Evolutionary conservation across 805 yeast species (phyloP).

Genomic region (Vanderwaltozyma tropicalis): DNA sequence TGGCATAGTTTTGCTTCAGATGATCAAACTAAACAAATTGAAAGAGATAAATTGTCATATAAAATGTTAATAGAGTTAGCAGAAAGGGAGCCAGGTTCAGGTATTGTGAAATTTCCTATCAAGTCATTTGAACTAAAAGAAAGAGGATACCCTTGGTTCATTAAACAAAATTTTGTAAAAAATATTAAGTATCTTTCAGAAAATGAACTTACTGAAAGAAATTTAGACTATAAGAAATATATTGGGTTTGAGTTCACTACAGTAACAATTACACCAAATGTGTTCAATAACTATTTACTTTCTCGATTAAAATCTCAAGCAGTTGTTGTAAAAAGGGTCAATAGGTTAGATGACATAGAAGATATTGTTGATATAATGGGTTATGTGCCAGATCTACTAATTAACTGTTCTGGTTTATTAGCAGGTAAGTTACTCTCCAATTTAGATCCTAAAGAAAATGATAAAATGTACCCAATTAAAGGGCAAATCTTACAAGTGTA

Average conservation of each 20-base stretch:
- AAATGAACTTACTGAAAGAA: slow-evolving; percentile 1
- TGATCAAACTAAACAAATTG: neutral
- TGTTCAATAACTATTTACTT: slow-evolving; percentile 1
- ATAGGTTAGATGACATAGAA: slow-evolving; percentile 1
- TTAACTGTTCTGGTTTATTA: slow-evolving; percentile 1
- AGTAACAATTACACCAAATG: slow-evolving; percentile 1
- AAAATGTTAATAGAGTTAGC: neutral
- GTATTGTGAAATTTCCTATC: neutral
- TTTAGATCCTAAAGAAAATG: neutral
- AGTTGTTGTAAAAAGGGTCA: neutral
- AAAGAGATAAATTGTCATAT: slow-evolving; percentile 1
- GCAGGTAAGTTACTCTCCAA: neutral
- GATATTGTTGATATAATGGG: slow-evolving; percentile 1
- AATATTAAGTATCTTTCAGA: neutral
- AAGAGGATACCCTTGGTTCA: slow-evolving; percentile 2
- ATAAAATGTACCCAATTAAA: slow-evolving; percentile 36
- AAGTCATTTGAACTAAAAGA: neutral
- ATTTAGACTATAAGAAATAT: neutral
- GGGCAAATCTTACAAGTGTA: slow-evolving; percentile 53
- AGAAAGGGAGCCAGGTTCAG: slow-evolving; percentile 1
- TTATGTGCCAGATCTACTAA: slow-evolving; percentile 1
- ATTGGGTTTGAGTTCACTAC: slow-evolving; percentile 1
- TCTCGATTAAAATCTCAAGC: neutral
- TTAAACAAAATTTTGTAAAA: slow-evolving; percentile 1
- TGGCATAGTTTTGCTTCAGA: slow-evolving; percentile 15